Conservation (phyloP, 257 asterid species). For the Ligustrum vulgare region DNA sequence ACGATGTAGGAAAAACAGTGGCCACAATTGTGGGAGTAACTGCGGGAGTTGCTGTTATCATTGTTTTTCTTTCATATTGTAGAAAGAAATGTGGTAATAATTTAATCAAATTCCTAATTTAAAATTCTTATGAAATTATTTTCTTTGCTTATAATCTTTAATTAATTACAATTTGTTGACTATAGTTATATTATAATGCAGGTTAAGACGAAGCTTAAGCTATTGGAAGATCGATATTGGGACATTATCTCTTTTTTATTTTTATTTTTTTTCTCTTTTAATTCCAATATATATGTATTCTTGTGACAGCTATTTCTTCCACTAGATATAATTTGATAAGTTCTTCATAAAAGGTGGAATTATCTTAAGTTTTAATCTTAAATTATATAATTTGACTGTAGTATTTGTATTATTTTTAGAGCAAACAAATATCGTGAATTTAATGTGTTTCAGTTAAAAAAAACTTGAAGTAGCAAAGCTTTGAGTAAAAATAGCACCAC, state of each 20-base stretch:
- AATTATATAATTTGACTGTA: too few relatives aligned
- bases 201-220: neutral
- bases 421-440: too few relatives aligned
- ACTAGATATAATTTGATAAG: too few relatives aligned
- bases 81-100: constrained; percentile 31
- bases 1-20: constrained; percentile 39
- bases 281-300: too few relatives aligned
- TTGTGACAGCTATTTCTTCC: too few relatives aligned
- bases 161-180: neutral
- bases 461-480: too few relatives aligned
- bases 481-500: too few relatives aligned
- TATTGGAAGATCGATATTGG: neutral
- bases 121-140: neutral
- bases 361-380: too few relatives aligned
- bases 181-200: neutral
- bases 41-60: constrained; percentile 38
- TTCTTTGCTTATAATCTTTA: neutral
- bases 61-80: constrained; percentile 44
- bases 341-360: too few relatives aligned
- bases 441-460: too few relatives aligned
- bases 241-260: neutral
- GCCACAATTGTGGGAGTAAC: constrained; percentile 45
- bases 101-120: neutral
- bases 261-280: too few relatives aligned
- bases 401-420: too few relatives aligned